phyloP scores from a whole-genome alignment of 2,329 filamentous ascomycete genomes.

The Sporothrix euskadiensis region DNA sequence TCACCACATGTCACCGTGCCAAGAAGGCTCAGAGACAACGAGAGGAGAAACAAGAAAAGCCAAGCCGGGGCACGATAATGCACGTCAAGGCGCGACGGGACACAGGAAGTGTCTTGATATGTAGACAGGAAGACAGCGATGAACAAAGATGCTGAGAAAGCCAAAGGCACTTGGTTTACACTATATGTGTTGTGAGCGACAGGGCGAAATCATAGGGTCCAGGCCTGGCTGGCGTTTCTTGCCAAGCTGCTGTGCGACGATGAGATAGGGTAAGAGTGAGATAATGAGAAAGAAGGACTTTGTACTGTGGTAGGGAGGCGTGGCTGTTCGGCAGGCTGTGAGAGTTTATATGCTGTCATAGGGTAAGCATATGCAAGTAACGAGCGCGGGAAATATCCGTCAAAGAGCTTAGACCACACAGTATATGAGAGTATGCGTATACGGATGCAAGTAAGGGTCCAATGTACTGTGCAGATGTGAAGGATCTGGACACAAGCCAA shows the following conservation, averaged over 20 bases:
- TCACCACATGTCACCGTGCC: background rate
- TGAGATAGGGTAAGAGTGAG: background rate
- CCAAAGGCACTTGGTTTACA: too few relatives aligned
- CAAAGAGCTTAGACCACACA: background rate
- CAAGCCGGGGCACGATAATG: conserved; percentile 22
- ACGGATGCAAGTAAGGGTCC: background rate
- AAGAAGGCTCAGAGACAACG: background rate
- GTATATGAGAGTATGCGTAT: background rate
- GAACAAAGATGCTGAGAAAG: background rate
- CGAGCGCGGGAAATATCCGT: background rate
- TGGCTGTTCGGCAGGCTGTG: background rate
- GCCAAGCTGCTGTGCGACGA: conserved; percentile 23
- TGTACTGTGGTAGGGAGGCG: background rate
- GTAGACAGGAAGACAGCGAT: background rate
- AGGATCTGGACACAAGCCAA: background rate
- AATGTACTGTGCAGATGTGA: background rate
- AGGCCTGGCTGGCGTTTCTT: background rate
- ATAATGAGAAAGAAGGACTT: too few relatives aligned
- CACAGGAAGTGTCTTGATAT: background rate
- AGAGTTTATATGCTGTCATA: background rate
- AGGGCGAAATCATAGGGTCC: background rate
- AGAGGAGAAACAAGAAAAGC: background rate
- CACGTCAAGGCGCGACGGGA: conserved; percentile 2
- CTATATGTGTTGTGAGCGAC: background rate
- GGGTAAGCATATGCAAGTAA: background rate